Base-by-base conservation (phyloP, 2,329 filamentous ascomycete species). In the Penicillium glabrum region DNA sequence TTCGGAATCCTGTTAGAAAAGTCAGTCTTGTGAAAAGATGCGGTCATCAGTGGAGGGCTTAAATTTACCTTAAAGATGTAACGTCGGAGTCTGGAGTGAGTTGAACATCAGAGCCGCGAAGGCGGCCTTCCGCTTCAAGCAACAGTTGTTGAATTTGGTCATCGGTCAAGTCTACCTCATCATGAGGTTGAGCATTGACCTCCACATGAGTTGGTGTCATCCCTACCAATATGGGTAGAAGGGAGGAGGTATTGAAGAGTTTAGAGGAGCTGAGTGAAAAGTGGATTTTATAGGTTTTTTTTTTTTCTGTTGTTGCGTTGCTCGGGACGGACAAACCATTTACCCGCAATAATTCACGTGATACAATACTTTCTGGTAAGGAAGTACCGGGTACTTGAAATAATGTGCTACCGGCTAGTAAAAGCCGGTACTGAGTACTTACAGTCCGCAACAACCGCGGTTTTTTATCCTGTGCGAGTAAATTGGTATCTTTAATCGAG, bases 91-190 rank as follows among this genome's bases (percentile, higher is more conserved):
- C 62, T 48, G 62, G 48, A 51, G 59, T 44, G 54, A 53, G 37
- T 58, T 65, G 57, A 53, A 61, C 63, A 47, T 60, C 56, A 53
- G 56, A 65, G 63, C 70, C 69, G 64, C 65, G 72, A 60, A 89
- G 74, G 60, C 87, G 81, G 57, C 75, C 72, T 66, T 89, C 85
- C 54, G 88, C 87, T 72, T 88, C 81, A 53, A 80, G 79, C 51
- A 90, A 80, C 54, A 90, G 78, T 68, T 83, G 76, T 53, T 85
- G 81, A 50, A 90, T 83, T 68, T 88, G 83, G 62, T 85, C 82
- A 69, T 89, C 86, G 37, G 82, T 84, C 59, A 89, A 74, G 52
- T 82, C 79, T 51, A 80, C 76, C 43, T 68, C 64, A 53, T 61
- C 59, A 33, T 60, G 54, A 58, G 60, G 55, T 51, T 61, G 60